These are phyloP conservation scores for Olyra latifolia DNA, from an alignment of 176 grass and related monocot genomes.

Conservation along the genomic window DNA sequence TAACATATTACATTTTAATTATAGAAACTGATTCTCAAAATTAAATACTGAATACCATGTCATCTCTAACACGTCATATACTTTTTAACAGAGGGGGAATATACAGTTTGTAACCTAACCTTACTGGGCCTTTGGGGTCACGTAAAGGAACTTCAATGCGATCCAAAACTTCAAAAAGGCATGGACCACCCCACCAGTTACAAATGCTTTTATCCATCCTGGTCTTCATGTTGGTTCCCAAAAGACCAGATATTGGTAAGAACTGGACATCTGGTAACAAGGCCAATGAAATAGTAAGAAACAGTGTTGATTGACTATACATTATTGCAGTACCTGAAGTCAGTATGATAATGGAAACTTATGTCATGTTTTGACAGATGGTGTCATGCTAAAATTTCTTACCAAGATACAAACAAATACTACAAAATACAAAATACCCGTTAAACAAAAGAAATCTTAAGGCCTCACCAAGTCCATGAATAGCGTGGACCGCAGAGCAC, in stretches of 20 bases:
- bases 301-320: background rate
- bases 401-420: background rate
- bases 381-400: background rate
- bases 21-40: background rate
- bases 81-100: background rate
- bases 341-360: background rate
- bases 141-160: conserved; percentile 84
- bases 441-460: background rate
- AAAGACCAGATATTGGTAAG: conserved; percentile 86
- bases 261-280: conserved; percentile 82
- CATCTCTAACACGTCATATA: background rate
- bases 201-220: conserved; percentile 81
- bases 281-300: conserved; percentile 30
- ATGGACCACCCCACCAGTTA: conserved; percentile 82
- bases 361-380: background rate
- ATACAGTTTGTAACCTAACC: conserved; percentile 41
- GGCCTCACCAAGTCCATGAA: background rate
- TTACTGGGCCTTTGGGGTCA: conserved; percentile 88
- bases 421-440: background rate
- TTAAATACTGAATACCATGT: background rate
- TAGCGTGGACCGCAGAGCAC: background rate
- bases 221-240: conserved; percentile 85
- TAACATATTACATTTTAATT: background rate
- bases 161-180: conserved; percentile 89
- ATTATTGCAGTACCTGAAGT: background rate